Evolutionary conservation across 2,329 filamentous ascomycete genomes (phyloP).

Genomic region (Sordariomycetes sp.): DNA sequence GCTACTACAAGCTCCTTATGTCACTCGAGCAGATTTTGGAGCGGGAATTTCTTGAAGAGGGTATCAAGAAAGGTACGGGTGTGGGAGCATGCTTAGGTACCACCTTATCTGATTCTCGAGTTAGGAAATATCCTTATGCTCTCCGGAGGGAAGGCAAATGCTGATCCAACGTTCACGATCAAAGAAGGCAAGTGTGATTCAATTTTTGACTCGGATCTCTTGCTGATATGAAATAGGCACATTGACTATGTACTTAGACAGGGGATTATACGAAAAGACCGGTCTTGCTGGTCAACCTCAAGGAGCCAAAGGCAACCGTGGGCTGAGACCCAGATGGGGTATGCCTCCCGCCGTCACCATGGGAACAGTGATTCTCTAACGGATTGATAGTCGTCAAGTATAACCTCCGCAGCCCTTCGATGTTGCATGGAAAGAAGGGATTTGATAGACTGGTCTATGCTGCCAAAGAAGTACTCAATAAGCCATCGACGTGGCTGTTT

Average conservation of each 20-base stretch:
- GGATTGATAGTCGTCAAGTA: slow-evolving; percentile 56
- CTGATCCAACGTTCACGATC: slow-evolving; percentile 66
- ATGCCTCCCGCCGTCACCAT: slow-evolving; percentile 16
- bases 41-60: slow-evolving; percentile 70
- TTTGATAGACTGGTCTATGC: slow-evolving; percentile 74
- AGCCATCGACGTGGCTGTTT: slow-evolving; percentile 69
- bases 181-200: slow-evolving; percentile 43
- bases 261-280: slow-evolving; percentile 71
- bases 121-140: slow-evolving; percentile 74
- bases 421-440: slow-evolving; percentile 75
- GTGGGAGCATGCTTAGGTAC: no score
- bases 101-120: background rate
- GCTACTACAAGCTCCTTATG: slow-evolving; percentile 64
- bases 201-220: background rate
- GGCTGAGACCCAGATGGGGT: slow-evolving; percentile 66
- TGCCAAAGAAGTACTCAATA: slow-evolving; percentile 65
- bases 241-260: slow-evolving; percentile 69
- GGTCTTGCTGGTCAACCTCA: slow-evolving; percentile 68
- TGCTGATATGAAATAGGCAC: slow-evolving; percentile 39
- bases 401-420: slow-evolving; percentile 64
- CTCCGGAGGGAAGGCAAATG: slow-evolving; percentile 62
- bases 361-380: background rate
- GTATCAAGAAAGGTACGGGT: slow-evolving; percentile 72
- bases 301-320: slow-evolving; percentile 46
- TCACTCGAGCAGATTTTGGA: slow-evolving; percentile 63